Conservation (phyloP, 768 basidiomycete genomes). For the Neoboletus magnificus region DNA sequence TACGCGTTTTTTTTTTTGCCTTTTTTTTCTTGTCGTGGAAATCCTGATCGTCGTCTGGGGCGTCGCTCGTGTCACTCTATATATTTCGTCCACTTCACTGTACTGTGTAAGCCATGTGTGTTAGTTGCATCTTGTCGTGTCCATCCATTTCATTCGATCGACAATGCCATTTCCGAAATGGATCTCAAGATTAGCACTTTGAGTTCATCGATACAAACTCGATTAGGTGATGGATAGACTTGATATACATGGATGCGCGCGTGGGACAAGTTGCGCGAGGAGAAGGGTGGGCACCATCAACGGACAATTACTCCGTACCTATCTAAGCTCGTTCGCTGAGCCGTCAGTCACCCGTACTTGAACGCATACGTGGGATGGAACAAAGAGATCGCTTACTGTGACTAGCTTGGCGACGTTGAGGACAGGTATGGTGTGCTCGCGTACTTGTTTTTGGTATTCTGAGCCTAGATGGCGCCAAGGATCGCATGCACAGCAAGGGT, state of each 20-base stretch:
- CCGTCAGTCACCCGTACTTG: constrained; percentile 10
- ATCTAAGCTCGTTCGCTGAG: not conserved
- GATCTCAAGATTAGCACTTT: not conserved
- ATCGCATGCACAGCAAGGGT: not conserved
- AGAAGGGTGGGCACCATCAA: not conserved
- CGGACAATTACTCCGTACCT: not conserved
- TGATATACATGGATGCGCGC: constrained; percentile 11
- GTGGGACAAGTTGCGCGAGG: not conserved
- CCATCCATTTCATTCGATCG: not conserved
- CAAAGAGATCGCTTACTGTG: constrained; percentile 13
- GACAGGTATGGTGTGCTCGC: constrained; percentile 30
- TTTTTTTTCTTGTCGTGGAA: not conserved
- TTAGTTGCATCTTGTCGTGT: not conserved
- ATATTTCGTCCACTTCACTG: not conserved
- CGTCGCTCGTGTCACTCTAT: not conserved
- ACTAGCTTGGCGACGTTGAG: not conserved
- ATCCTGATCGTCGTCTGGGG: not conserved
- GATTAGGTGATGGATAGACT: not conserved
- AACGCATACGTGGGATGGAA: not conserved
- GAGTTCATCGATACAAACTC: not conserved
- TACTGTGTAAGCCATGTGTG: not conserved
- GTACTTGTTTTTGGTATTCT: constrained; percentile 42
- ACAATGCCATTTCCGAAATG: not conserved
- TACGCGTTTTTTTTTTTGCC: not conserved
- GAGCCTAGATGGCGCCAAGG: not conserved